A percentile compares a stretch with the other conserved stretches of the same genome.
Evolutionary conservation across 495 filamentous ascomycete species (phyloP).

Genomic region (Aspergillus nanangensis): DNA sequence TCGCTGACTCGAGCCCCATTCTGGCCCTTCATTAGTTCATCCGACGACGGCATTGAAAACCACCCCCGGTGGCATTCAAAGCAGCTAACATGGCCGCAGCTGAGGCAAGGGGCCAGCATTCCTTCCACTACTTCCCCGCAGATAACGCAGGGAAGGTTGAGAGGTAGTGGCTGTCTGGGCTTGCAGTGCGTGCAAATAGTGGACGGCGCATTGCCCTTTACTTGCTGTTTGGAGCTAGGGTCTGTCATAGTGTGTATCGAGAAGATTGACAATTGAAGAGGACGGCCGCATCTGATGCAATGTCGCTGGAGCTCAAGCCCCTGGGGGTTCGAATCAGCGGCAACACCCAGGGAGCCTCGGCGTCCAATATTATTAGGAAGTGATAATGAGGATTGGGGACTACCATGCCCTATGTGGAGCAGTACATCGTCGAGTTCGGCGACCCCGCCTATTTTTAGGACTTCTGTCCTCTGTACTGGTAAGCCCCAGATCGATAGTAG

Average conservation of each 20-base stretch:
- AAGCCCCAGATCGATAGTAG: slow-evolving; percentile 80
- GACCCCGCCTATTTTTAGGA: slow-evolving; percentile 65
- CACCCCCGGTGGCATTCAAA: slow-evolving; percentile 41
- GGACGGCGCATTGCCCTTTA: slow-evolving; percentile 15
- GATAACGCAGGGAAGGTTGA: slow-evolving; percentile 40
- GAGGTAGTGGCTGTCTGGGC: slow-evolving; percentile 32
- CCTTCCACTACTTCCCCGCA: slow-evolving; percentile 44
- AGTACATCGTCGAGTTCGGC: slow-evolving; percentile 11
- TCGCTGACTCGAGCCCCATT: slow-evolving; percentile 4
- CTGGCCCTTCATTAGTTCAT: slow-evolving; percentile 1
- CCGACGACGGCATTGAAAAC: slow-evolving; percentile 23
- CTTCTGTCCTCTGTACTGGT: slow-evolving; percentile 67
- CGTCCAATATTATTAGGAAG: slow-evolving; percentile 6
- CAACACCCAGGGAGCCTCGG: slow-evolving; percentile 5
- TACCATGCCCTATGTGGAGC: slow-evolving; percentile 19
- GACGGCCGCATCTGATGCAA: slow-evolving; percentile 39
- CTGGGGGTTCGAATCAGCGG: slow-evolving; percentile 10
- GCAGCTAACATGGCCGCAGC: slow-evolving; percentile 50
- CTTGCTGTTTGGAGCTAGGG: slow-evolving; percentile 15
- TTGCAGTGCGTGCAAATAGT: slow-evolving; percentile 33
- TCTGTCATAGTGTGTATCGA: slow-evolving; percentile 17
- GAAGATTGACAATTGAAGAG: slow-evolving; percentile 39
- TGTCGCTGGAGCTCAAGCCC: slow-evolving; percentile 41
- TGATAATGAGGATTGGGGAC: slow-evolving; percentile 22
- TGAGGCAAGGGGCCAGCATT: slow-evolving; percentile 47